phyloP scores from a whole-genome alignment of 345 rosid genomes.

The Arabidopsis suecica region DNA sequence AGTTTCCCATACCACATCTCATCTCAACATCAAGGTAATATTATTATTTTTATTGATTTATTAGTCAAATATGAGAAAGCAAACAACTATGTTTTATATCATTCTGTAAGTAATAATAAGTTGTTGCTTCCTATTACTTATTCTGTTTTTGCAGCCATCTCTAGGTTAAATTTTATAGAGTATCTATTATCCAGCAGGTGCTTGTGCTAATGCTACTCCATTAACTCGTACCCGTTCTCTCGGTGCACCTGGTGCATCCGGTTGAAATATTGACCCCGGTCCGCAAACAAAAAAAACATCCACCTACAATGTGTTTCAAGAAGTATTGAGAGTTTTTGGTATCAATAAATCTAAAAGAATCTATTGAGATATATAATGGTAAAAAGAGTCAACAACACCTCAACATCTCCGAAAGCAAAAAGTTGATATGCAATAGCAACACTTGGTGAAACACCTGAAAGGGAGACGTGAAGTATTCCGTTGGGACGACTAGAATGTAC shows the following conservation, averaged over 20 bases:
- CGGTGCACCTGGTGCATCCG: not conserved
- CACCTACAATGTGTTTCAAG: not conserved
- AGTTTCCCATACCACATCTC: too few species aligned
- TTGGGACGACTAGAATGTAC: not conserved
- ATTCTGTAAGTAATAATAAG: too few species aligned
- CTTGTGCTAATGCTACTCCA: not conserved
- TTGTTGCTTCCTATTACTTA: too few species aligned
- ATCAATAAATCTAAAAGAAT: not conserved
- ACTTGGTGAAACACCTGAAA: not conserved
- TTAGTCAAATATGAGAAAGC: too few species aligned
- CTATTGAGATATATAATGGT: not conserved
- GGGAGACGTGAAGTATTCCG: not conserved
- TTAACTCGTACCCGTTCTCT: not conserved
- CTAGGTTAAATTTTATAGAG: too few species aligned
- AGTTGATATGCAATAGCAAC: not conserved
- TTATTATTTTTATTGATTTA: too few species aligned
- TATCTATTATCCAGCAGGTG: not conserved
- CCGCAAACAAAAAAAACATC: not conserved
- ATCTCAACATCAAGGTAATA: too few species aligned
- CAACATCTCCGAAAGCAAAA: not conserved
- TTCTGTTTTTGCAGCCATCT: too few species aligned
- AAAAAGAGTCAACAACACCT: constrained; percentile 7
- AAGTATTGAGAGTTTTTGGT: not conserved
- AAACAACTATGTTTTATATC: too few species aligned
- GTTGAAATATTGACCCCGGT: not conserved